Percentiles rank a stretch among this genome's conserved stretches.
phyloP scores from a whole-genome alignment of 2,329 filamentous ascomycete species.

The Pseudopyrenochaeta lycopersici region DNA sequence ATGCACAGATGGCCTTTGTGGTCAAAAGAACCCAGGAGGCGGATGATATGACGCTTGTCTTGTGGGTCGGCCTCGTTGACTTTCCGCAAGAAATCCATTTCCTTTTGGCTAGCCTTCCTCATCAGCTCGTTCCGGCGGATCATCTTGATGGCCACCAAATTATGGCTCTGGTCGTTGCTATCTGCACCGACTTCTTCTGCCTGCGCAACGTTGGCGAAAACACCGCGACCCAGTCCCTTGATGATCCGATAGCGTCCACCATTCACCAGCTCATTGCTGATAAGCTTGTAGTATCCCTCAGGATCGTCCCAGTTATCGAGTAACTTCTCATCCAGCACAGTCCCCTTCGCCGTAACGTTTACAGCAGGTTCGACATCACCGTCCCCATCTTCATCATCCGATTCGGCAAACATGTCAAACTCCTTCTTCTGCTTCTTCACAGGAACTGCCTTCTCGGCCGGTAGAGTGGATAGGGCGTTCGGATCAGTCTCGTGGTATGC shows the following conservation, averaged over 20 bases:
- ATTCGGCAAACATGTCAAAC: constrained; percentile 70
- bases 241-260: constrained; percentile 88
- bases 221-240: constrained; percentile 87
- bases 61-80: constrained; percentile 86
- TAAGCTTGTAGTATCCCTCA: constrained; percentile 96
- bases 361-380: constrained; percentile 68
- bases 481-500: constrained; percentile 68
- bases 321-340: constrained; percentile 71
- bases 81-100: constrained; percentile 91
- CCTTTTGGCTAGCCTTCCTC: constrained; percentile 90
- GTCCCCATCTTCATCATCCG: constrained; percentile 77
- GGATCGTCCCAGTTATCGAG: constrained; percentile 93
- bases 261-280: constrained; percentile 88
- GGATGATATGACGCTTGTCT: constrained; percentile 90
- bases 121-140: constrained; percentile 96
- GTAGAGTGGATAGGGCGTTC: constrained; percentile 61
- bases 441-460: constrained; percentile 44
- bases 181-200: constrained; percentile 59
- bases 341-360: constrained; percentile 32
- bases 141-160: constrained; percentile 94
- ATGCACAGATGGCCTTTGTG: constrained; percentile 96
- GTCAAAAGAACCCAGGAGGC: constrained; percentile 86
- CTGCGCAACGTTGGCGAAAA: constrained; percentile 95
- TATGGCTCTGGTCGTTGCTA: constrained; percentile 54
- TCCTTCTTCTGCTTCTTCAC: constrained; percentile 58